Conservation (phyloP, 2,329 filamentous ascomycete species). For the Aspergillus sp. region DNA sequence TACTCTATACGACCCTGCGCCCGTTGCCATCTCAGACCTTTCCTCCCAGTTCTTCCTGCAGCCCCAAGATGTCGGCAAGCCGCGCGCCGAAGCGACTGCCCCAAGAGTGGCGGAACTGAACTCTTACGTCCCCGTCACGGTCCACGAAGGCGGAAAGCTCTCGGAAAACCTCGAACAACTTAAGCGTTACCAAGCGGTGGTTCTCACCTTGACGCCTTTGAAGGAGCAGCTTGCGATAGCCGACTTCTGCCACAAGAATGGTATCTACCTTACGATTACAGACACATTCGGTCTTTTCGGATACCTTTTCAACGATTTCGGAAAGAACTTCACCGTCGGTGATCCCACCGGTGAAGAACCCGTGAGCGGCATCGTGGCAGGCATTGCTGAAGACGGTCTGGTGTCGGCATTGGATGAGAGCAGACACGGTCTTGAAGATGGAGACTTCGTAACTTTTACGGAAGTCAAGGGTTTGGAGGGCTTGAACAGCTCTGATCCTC, state of each 20-base stretch:
- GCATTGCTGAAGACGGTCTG: slow-evolving; percentile 79
- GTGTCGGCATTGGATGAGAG: slow-evolving; percentile 94
- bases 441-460: slow-evolving; percentile 90
- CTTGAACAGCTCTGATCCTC: slow-evolving; percentile 74
- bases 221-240: slow-evolving; percentile 75
- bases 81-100: slow-evolving; percentile 76
- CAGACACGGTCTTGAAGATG: slow-evolving; percentile 89
- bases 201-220: slow-evolving; percentile 77
- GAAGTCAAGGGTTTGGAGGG: slow-evolving; percentile 89
- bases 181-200: slow-evolving; percentile 86
- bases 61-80: slow-evolving; percentile 81
- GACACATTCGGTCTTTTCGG: slow-evolving; percentile 94
- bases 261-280: slow-evolving; percentile 79
- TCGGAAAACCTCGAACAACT: slow-evolving; percentile 71
- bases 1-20: slow-evolving; percentile 83
- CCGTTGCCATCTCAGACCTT: slow-evolving; percentile 76
- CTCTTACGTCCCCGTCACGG: slow-evolving; percentile 83
- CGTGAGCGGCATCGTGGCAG: slow-evolving; percentile 79
- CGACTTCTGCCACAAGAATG: slow-evolving; percentile 90
- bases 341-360: slow-evolving; percentile 88
- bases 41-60: slow-evolving; percentile 97
- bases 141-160: slow-evolving; percentile 61
- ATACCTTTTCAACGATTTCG: slow-evolving; percentile 94
- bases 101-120: slow-evolving; percentile 92
- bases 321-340: slow-evolving; percentile 82